phyloP scores from a whole-genome alignment of 169 alveolate species.

The Plasmodium inui region DNA sequence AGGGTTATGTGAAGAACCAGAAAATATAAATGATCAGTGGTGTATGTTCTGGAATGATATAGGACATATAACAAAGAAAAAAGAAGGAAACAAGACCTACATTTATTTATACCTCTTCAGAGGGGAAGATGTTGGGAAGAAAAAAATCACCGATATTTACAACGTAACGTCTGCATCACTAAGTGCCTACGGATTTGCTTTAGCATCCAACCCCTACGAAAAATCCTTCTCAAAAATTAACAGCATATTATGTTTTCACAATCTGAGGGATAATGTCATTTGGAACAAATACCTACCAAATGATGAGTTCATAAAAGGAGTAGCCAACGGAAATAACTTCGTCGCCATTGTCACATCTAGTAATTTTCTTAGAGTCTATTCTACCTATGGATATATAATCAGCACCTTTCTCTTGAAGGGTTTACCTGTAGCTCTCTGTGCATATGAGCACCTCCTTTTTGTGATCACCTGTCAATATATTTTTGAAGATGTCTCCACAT shows the following conservation, averaged over 20 bases:
- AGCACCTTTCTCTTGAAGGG: slow-evolving; percentile 70
- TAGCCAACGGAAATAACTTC: slow-evolving; percentile 76
- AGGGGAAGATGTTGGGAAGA: slow-evolving; percentile 75
- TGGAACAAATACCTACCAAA: slow-evolving; percentile 71
- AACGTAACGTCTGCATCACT: slow-evolving; percentile 74
- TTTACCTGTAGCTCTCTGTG: slow-evolving; percentile 72
- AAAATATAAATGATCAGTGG: slow-evolving; percentile 76
- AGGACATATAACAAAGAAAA: slow-evolving; percentile 75
- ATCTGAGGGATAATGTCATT: slow-evolving; percentile 62
- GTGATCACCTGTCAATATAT: slow-evolving; percentile 54
- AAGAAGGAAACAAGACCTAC: slow-evolving; percentile 74
- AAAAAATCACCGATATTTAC: slow-evolving; percentile 74
- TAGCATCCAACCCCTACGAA: slow-evolving; percentile 75
- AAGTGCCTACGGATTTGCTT: slow-evolving; percentile 74
- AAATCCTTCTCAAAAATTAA: slow-evolving; percentile 35
- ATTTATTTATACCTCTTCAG: slow-evolving; percentile 70
- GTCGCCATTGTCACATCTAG: slow-evolving; percentile 74
- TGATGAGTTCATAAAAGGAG: slow-evolving; percentile 72
- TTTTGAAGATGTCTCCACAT: slow-evolving; percentile 50
- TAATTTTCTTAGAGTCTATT: slow-evolving; percentile 67
- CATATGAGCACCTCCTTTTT: slow-evolving; percentile 72
- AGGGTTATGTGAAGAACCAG: slow-evolving; percentile 76
- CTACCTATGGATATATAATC: slow-evolving; percentile 70
- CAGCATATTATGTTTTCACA: slow-evolving; percentile 72
- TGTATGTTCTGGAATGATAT: slow-evolving; percentile 77